Conservation (phyloP, 2,329 filamentous ascomycete species). For the Capronia americana region DNA sequence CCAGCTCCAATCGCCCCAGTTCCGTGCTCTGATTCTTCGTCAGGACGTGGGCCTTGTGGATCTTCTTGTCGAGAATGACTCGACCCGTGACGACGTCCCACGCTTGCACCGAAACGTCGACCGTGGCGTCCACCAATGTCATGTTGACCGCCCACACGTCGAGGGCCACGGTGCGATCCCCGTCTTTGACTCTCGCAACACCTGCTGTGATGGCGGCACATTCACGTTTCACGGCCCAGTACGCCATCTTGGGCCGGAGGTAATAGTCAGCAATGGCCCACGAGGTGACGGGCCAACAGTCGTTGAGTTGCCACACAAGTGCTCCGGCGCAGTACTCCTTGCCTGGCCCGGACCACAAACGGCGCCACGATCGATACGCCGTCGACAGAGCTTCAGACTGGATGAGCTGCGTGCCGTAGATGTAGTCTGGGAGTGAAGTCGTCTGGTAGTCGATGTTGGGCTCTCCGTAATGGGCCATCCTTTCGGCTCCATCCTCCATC, state of each 20-base stretch:
- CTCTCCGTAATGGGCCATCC: slow-evolving; percentile 15
- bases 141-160: slow-evolving; percentile 16
- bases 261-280: slow-evolving; percentile 67
- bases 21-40: slow-evolving; percentile 19
- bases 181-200: slow-evolving; percentile 42
- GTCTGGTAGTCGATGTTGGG: slow-evolving; percentile 22
- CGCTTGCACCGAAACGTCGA: slow-evolving; percentile 5
- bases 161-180: neutral
- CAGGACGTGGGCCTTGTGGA: neutral
- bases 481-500: slow-evolving; percentile 10
- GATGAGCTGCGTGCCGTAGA: slow-evolving; percentile 69
- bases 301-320: slow-evolving; percentile 56
- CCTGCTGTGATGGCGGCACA: slow-evolving; percentile 64
- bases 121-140: neutral
- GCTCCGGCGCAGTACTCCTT: slow-evolving; percentile 51
- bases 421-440: slow-evolving; percentile 64
- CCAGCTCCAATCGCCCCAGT: slow-evolving; percentile 11
- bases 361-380: slow-evolving; percentile 62
- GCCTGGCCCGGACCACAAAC: slow-evolving; percentile 50
- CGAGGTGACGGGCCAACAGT: slow-evolving; percentile 66
- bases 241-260: slow-evolving; percentile 65
- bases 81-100: slow-evolving; percentile 11
- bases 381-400: slow-evolving; percentile 67
- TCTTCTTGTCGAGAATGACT: neutral
- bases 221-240: slow-evolving; percentile 64